phyloP scores from a whole-genome alignment of 2,329 filamentous ascomycete genomes.

The Diplodia sapinea region DNA sequence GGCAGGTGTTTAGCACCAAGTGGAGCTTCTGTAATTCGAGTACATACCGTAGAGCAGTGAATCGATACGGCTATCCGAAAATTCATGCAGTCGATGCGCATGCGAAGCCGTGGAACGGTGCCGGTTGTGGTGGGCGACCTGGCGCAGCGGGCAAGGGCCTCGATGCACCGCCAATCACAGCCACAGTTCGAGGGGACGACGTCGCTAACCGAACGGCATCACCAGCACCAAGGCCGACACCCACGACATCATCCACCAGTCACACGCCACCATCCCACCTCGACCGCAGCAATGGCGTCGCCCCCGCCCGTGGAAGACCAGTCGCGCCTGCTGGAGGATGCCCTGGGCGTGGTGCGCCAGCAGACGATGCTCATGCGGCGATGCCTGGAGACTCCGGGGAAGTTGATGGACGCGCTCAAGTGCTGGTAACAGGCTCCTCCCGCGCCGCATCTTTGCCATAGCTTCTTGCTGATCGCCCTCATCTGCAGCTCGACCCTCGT shows the following conservation, averaged over 20 bases:
- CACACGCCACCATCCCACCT: constrained; percentile 50
- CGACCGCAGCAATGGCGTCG: constrained; percentile 58
- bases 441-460: not conserved
- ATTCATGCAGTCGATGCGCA: constrained; percentile 5
- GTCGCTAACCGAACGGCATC: constrained; percentile 31
- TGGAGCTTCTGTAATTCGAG: not conserved
- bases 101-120: constrained; percentile 2
- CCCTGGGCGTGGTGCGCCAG: constrained; percentile 92
- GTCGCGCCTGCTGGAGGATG: constrained; percentile 95
- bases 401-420: constrained; percentile 99
- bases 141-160: constrained; percentile 7
- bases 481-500: constrained; percentile 84
- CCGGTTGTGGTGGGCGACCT: constrained; percentile 14
- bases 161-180: constrained; percentile 24
- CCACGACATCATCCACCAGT: constrained; percentile 29
- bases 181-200: constrained; percentile 25
- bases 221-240: constrained; percentile 21
- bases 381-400: constrained; percentile 94
- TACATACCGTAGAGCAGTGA: not conserved
- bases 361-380: constrained; percentile 97
- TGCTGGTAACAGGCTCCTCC: constrained; percentile 73
- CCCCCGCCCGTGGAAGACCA: constrained; percentile 61
- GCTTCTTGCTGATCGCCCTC: constrained; percentile 31
- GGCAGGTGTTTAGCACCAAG: constrained; percentile 13
- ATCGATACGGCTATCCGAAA: not conserved